phyloP scores from a whole-genome alignment of 169 alveolate genomes.

The Plasmodium malariae region DNA sequence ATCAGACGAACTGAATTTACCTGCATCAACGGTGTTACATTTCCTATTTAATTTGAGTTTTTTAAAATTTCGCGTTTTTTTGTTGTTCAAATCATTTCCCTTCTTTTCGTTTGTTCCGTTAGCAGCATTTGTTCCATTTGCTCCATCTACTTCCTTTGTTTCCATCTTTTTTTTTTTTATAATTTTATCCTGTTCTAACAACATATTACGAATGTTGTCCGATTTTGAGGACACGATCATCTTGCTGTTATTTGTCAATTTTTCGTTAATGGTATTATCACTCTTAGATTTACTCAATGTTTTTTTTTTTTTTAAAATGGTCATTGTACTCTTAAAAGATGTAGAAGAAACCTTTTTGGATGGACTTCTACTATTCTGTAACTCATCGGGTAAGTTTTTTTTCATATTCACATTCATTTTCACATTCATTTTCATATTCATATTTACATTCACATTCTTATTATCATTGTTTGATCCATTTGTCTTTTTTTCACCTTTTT shows the following conservation, averaged over 20 bases:
- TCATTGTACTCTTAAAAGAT: slow-evolving; percentile 17
- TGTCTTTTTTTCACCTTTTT: slow-evolving; percentile 34
- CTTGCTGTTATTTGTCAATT: slow-evolving; percentile 3
- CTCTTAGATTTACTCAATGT: slow-evolving; percentile 42
- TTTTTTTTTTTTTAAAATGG: slow-evolving; percentile 47
- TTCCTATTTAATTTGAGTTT: slow-evolving; percentile 7
- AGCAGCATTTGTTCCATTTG: too few species aligned
- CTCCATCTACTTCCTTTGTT: not conserved
- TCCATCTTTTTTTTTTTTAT: slow-evolving; percentile 8
- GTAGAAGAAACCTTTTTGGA: slow-evolving; percentile 33
- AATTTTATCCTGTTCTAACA: slow-evolving; percentile 23
- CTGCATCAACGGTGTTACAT: not conserved
- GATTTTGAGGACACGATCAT: slow-evolving; percentile 39
- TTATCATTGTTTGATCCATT: slow-evolving; percentile 24
- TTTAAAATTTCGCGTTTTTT: slow-evolving; percentile 19
- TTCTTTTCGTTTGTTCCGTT: not conserved
- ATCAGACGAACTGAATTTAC: slow-evolving; percentile 6
- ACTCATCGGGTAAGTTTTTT: slow-evolving; percentile 26
- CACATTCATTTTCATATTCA: not conserved
- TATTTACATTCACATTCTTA: slow-evolving; percentile 3
- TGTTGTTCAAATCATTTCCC: slow-evolving; percentile 5
- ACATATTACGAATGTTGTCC: slow-evolving; percentile 20
- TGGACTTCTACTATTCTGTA: not conserved
- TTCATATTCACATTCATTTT: not conserved
- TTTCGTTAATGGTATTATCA: slow-evolving; percentile 40